Percentiles rank a stretch among this genome's conserved stretches.
These are phyloP conservation scores for Prinsepia uniflora DNA, from an alignment of 306 rosid species.

Conservation along the genomic window DNA sequence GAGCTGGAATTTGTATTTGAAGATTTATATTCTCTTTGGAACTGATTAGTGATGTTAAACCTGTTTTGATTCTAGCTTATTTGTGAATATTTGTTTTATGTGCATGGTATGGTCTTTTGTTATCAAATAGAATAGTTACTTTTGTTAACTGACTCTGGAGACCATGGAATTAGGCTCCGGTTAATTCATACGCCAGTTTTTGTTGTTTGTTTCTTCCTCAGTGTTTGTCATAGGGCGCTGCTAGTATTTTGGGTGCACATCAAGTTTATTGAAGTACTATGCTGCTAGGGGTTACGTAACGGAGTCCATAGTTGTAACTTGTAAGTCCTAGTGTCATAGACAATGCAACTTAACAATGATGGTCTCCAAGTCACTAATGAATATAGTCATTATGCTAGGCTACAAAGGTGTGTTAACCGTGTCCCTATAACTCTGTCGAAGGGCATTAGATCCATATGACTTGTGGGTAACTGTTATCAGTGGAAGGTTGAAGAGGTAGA, in stretches of 20 bases:
- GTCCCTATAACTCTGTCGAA: too few relatives aligned
- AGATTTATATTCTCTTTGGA: not conserved
- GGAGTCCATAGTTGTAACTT: too few relatives aligned
- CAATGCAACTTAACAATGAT: too few relatives aligned
- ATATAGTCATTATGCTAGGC: too few relatives aligned
- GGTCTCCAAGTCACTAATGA: too few relatives aligned
- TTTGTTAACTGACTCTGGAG: not conserved
- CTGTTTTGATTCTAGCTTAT: not conserved
- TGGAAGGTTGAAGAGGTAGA: too few relatives aligned
- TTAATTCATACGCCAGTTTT: not conserved
- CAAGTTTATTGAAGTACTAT: too few relatives aligned
- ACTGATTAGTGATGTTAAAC: not conserved
- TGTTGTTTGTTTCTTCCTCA: not conserved
- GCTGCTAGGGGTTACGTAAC: too few relatives aligned
- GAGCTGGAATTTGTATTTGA: not conserved
- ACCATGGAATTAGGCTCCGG: not conserved
- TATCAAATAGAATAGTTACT: not conserved
- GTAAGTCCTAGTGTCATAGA: too few relatives aligned
- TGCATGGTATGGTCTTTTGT: not conserved
- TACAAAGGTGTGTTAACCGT: too few relatives aligned
- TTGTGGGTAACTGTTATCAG: too few relatives aligned
- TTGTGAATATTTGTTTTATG: not conserved
- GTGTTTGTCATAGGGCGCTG: not conserved
- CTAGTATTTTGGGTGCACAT: not conserved
- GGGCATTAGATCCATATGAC: too few relatives aligned